phyloP scores from a whole-genome alignment of 176 grass and related monocot genomes.

The Zea mays region Zm-B73-REFERENCE-NAM-5.0 NC_050099.1:29677001-29677500 shows the following conservation, averaged over 20 bases:
- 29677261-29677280: slow-evolving; percentile 63
- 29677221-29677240: neutral
- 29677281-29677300: slow-evolving; percentile 57
- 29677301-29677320: slow-evolving; percentile 67
- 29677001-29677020: too few species aligned
- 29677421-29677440: slow-evolving; percentile 31
- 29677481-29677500: slow-evolving; percentile 27
- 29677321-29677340: slow-evolving; percentile 44
- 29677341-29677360: slow-evolving; percentile 70
- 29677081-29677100: slow-evolving; percentile 61
- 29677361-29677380: slow-evolving; percentile 27
- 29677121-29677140: slow-evolving; percentile 62
- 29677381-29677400: slow-evolving; percentile 46
- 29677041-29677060: too few species aligned
- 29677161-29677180: slow-evolving; percentile 26
- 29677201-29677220: neutral
- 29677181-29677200: neutral
- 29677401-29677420: slow-evolving; percentile 14
- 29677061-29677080: slow-evolving; percentile 62
- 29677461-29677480: slow-evolving; percentile 31
- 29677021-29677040: too few species aligned
- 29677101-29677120: slow-evolving; percentile 73
- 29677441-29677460: slow-evolving; percentile 34
- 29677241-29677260: slow-evolving; percentile 70
- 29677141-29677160: slow-evolving; percentile 67